Evolutionary conservation across 129 eudicot species (phyloP), one percentile per base, ranked within the genome.

Genomic region (Erigeron canadensis): DNA sequence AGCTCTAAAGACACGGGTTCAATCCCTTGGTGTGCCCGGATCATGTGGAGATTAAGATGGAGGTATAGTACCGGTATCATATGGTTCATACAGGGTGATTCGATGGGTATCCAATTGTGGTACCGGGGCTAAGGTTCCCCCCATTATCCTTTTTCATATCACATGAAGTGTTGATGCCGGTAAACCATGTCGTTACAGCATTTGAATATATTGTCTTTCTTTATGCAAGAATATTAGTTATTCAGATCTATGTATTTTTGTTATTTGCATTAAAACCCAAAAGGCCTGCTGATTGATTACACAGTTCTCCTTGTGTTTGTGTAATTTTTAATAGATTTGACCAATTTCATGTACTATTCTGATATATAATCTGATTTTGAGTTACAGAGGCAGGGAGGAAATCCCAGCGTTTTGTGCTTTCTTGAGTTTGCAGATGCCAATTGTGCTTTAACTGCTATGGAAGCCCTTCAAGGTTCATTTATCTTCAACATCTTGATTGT

Each of bases 361-460:
- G 67, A 43, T 45, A 21, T 57, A n/a, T 81, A 28, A 38, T 58
- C 72, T 44, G 23, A 72, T 65, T 65, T n/a, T 57, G 70, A 13
- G 53, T 34, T 73, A 87, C 89, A 91, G 97, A 74, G 48, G n/a
- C n/a, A n/a, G 44, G 91, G 87, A 46, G 95, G 87, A 67, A 85
- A 82, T 81, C 91, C 91, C 43, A 69, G 58, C 83, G 97, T 91
- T 10, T 76, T 91, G 81, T 91, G 97, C 78, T 91, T 91, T 71
- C 91, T 91, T 5, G 95, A 87, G 81, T 91, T 91, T 61, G 55
- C 77, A 28, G 90, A 91, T 84, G 77, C 91, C 37, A 87, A 84
- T 44, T 87, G 97, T 73, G 95, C 97, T 61, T 82, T 79, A 39
- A 87, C 86, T 74, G 97, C 97, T 69, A 65, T 85, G 88, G 89